Percentiles rank a stretch among this genome's conserved stretches.
Conservation (phyloP, 108 stramenopile genomes). For the Nitzschia sp. region DNA sequence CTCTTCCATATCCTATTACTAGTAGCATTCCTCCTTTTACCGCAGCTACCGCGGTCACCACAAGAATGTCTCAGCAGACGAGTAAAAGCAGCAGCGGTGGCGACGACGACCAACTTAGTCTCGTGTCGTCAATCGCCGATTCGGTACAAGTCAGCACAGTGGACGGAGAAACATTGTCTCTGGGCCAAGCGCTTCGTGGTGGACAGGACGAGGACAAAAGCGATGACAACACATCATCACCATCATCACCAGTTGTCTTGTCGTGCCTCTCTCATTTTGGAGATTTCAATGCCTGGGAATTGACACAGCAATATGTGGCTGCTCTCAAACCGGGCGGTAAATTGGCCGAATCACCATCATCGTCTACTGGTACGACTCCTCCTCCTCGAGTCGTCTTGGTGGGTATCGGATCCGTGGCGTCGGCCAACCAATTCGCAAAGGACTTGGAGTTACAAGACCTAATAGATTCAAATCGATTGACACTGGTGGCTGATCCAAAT, state of each 20-base stretch:
- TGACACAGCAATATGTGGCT: conserved; percentile 9
- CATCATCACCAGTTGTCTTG: conserved; percentile 1
- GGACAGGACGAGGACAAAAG: neutral
- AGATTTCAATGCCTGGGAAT: conserved; percentile 19
- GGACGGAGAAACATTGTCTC: neutral
- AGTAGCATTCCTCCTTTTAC: too few species aligned
- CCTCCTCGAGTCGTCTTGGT: neutral
- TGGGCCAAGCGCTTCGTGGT: neutral
- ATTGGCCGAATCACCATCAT: neutral
- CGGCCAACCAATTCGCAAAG: neutral
- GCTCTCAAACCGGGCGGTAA: neutral
- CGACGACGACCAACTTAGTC: too few species aligned
- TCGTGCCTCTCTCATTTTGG: conserved; percentile 23
- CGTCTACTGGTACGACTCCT: too few species aligned
- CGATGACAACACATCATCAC: too few species aligned
- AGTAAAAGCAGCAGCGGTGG: too few species aligned
- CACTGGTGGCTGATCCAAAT: conserved; percentile 5
- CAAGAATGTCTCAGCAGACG: too few species aligned
- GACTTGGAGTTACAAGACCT: conserved; percentile 1
- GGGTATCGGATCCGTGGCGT: conserved; percentile 12
- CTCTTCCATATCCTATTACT: too few species aligned
- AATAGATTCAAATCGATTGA: neutral
- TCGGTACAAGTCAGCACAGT: neutral
- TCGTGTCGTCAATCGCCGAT: neutral
- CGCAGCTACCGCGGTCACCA: too few species aligned